Base-by-base conservation (phyloP, 805 yeast species). In the Yarrowia porcina region DNA sequence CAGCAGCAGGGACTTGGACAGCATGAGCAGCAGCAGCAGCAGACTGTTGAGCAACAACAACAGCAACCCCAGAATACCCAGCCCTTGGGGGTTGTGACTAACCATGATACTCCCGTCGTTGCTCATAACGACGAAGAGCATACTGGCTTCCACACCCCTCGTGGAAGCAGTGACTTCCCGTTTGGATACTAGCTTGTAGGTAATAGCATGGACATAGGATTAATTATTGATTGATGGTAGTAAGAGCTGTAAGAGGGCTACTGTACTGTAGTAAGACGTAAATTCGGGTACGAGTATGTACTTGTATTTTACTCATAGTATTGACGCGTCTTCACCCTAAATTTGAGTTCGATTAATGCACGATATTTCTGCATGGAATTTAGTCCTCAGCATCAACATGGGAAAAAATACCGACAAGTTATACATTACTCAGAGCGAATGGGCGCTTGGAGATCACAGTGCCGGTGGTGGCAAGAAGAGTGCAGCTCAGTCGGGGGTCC, bases 371-470 rank as follows among this genome's bases (percentile, higher is more conserved):
- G 25, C 27, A n/a, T 12, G 42, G 17, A 50, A 9, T 33, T 8
- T 7, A n/a, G 4, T 4, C 18, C 32, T 15, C 38, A 18, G 7
- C 17, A 27, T 9, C 49, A 18, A 12, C 20, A 74, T 74, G 76
- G 76, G 76, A 21, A 74, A 73, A 56, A 73, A 73, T 61, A 74
- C 76, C 2, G 76, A 74, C 61, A 74, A 74, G 63, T 64, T 74
- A 20, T 74, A 67, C 64, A 69, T 74, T 17, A 74, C 76, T 11
- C 75, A 72, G 28, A 70, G 74, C 4, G 76, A 74, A 67, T 72
- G 75, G 74, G 67, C 68, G 15, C 66, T 66, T 0, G 71, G 70
- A 4, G 72, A 66, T 23, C 69, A 71, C 61, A 52, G 69, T 17
- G 72, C 71, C 1, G 66, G 73, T 8, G 69, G 72, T 11, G 74